These are phyloP conservation scores for Rugonectria rugulosa DNA, from an alignment of 2,329 filamentous ascomycete species.

Conservation along the genomic window DNA sequence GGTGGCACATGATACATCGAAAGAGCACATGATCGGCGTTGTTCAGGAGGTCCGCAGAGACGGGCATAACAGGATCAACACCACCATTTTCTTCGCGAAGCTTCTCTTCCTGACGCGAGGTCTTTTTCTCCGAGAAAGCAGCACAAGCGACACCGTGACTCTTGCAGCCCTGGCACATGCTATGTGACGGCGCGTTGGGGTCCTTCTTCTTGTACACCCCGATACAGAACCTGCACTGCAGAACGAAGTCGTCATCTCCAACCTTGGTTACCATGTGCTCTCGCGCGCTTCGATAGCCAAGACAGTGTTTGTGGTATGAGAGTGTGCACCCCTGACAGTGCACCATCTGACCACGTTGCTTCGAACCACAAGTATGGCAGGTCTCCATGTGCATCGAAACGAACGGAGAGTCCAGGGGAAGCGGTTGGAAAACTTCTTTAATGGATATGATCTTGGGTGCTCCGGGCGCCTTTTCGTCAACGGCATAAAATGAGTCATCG, in stretches of 20 bases:
- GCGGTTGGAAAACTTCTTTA: constrained; percentile 75
- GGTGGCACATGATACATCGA: constrained; percentile 78
- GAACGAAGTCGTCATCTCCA: constrained; percentile 75
- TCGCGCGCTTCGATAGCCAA: constrained; percentile 75
- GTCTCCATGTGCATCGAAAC: constrained; percentile 70
- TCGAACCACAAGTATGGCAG: constrained; percentile 74
- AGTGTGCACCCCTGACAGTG: constrained; percentile 91
- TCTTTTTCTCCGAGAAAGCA: constrained; percentile 77
- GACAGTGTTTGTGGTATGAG: constrained; percentile 82
- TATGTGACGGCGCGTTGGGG: constrained; percentile 70
- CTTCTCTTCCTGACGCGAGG: constrained; percentile 82
- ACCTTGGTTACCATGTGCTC: constrained; percentile 94
- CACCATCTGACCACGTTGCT: constrained; percentile 71
- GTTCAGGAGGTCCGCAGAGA: constrained; percentile 73
- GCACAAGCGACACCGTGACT: constrained; percentile 71
- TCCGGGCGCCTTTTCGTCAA: constrained; percentile 53
- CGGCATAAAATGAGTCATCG: constrained; percentile 62
- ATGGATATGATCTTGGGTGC: constrained; percentile 68
- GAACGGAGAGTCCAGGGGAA: constrained; percentile 72
- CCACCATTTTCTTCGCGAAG: constrained; percentile 81
- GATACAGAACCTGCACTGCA: constrained; percentile 90
- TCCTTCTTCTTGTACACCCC: constrained; percentile 75
- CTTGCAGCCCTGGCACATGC: constrained; percentile 75
- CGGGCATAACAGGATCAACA: constrained; percentile 74
- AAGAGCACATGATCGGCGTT: constrained; percentile 81